These are phyloP conservation scores for Dovyalis caffra DNA, from an alignment of 345 rosid genomes.

Conservation along the genomic window DNA sequence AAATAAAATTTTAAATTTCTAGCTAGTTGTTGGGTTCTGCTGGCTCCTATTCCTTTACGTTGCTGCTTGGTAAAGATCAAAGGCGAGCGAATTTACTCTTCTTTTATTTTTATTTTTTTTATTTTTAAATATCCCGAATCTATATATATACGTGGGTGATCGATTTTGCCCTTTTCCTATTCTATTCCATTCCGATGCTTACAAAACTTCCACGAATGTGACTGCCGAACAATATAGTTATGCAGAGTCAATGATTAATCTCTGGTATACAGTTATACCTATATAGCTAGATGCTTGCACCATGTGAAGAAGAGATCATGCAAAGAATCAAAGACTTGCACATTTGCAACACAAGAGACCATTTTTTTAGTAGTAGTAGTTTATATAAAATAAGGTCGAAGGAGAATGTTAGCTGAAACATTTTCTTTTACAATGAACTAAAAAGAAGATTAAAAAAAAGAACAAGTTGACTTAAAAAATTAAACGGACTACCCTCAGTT, in stretches of 20 bases:
- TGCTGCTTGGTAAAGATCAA: constrained; percentile 7
- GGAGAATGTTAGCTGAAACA: too few species aligned
- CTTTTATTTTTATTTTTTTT: background rate
- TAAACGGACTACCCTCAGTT: too few species aligned
- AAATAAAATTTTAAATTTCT: too few species aligned
- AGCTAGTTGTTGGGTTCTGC: too few species aligned
- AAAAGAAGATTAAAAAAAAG: too few species aligned
- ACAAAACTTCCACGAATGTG: background rate
- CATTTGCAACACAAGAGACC: background rate
- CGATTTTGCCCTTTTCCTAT: background rate
- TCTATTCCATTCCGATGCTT: background rate
- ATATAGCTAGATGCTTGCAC: background rate
- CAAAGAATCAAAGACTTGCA: constrained; percentile 5
- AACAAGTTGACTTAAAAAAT: too few species aligned
- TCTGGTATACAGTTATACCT: background rate
- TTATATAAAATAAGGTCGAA: too few species aligned
- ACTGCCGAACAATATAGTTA: background rate
- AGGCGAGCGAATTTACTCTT: background rate
- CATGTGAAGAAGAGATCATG: background rate
- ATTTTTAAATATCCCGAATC: background rate
- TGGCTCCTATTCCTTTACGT: too few species aligned
- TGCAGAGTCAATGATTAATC: background rate
- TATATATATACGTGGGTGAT: background rate
- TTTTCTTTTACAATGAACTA: too few species aligned
- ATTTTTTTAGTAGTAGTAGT: too few species aligned